Evolutionary conservation across 257 asterid genomes (phyloP).

Genomic region (Coffea eugenioides): DNA sequence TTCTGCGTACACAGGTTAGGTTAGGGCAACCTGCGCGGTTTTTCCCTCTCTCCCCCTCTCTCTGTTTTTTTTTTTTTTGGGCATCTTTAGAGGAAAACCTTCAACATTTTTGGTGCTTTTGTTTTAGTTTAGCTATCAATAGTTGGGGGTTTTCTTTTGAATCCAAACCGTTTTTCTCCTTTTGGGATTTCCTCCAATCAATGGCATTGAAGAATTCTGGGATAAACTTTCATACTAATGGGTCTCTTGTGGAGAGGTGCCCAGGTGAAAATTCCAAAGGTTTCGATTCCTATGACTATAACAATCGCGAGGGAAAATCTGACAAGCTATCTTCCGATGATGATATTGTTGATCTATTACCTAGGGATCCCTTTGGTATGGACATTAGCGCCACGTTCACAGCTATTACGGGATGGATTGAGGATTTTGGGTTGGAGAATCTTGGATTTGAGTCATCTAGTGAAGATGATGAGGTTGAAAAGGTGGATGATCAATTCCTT

Average conservation of each 20-base stretch:
- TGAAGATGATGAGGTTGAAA: constrained; percentile 34
- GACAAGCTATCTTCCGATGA: constrained; percentile 27
- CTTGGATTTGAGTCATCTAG: constrained; percentile 30
- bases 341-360: constrained; percentile 61
- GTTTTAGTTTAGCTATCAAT: constrained; percentile 24
- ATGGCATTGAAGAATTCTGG: constrained; percentile 43
- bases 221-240: constrained; percentile 27
- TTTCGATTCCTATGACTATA: constrained; percentile 13
- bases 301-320: constrained; percentile 19
- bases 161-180: neutral
- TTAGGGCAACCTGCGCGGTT: neutral
- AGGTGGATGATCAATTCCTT: constrained; percentile 28
- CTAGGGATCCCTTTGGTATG: constrained; percentile 68
- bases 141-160: constrained; percentile 28
- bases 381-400: constrained; percentile 37
- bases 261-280: constrained; percentile 26
- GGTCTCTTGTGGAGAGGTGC: constrained; percentile 26
- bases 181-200: neutral
- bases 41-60: no score
- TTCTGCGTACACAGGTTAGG: neutral
- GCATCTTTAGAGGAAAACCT: constrained; percentile 6
- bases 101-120: constrained; percentile 24
- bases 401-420: constrained; percentile 44
- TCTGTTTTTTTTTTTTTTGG: neutral
- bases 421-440: constrained; percentile 42